Percentiles rank a stretch among this genome's conserved stretches.
These are phyloP conservation scores for Lactarius akahatsu DNA, from an alignment of 768 basidiomycete genomes.

Conservation along the genomic window DNA sequence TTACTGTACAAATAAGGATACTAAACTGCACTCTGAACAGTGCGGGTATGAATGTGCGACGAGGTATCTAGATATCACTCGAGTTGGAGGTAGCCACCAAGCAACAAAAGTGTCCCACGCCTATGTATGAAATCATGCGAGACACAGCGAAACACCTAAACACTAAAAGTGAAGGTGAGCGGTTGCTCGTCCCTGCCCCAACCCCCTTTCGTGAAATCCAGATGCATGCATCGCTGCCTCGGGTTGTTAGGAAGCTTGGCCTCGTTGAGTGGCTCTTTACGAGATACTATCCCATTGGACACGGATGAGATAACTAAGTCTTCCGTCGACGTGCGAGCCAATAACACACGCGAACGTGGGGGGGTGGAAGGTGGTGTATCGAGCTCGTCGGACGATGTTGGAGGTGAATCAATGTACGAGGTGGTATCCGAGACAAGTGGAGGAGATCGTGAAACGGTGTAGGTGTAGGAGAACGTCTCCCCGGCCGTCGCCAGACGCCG, in stretches of 20 bases:
- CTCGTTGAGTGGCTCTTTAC: background rate
- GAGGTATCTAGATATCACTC: no score
- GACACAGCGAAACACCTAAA: background rate
- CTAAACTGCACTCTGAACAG: background rate
- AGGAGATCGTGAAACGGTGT: conserved; percentile 12
- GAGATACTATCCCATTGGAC: background rate
- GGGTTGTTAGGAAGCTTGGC: background rate
- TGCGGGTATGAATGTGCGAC: background rate
- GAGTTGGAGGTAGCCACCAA: background rate
- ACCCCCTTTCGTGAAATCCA: background rate
- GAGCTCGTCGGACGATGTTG: conserved; percentile 28
- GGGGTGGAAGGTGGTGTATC: conserved; percentile 25
- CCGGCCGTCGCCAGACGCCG: background rate
- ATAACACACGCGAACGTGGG: background rate
- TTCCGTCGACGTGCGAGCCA: background rate
- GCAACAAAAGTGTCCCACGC: background rate
- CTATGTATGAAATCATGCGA: background rate
- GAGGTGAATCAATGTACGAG: conserved; percentile 12
- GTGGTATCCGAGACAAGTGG: conserved; percentile 17
- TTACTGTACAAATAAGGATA: background rate
- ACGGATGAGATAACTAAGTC: background rate
- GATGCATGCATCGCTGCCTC: background rate
- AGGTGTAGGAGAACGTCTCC: background rate
- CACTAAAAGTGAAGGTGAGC: conserved; percentile 9
- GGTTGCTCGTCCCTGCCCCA: background rate